phyloP scores from a whole-genome alignment of 192 early-diverging fungal genomes.

The Helicostylum pulchrum region DNA sequence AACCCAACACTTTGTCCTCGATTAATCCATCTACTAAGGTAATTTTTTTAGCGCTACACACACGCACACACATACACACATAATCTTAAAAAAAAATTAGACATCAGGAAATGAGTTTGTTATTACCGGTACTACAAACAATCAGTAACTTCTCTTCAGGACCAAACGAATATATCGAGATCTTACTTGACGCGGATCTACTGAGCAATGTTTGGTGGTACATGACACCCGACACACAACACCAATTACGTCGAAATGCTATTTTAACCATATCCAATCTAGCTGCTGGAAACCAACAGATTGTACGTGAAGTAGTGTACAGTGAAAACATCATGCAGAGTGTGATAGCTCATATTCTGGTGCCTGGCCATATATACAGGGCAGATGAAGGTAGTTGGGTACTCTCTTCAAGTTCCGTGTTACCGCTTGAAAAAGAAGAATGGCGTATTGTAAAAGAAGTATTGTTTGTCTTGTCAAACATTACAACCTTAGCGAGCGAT shows the following conservation, averaged over 20 bases:
- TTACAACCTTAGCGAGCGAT: slow-evolving; percentile 17
- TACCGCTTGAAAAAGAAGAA: slow-evolving; percentile 2
- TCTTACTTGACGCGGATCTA: slow-evolving; percentile 15
- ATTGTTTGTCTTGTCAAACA: slow-evolving; percentile 24
- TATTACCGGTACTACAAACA: slow-evolving; percentile 21
- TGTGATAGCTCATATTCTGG: neutral
- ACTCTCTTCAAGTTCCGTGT: neutral
- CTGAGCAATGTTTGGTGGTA: slow-evolving; percentile 10
- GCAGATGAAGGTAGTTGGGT: neutral
- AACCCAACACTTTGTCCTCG: slow-evolving; percentile 8
- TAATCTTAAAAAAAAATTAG: neutral
- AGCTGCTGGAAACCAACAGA: slow-evolving; percentile 19
- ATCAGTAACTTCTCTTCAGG: slow-evolving; percentile 27
- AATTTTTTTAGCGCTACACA: neutral
- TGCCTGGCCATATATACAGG: slow-evolving; percentile 1
- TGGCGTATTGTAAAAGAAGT: slow-evolving; percentile 27
- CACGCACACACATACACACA: too few species aligned
- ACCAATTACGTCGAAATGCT: slow-evolving; percentile 19
- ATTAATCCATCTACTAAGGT: slow-evolving; percentile 21
- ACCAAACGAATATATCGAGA: slow-evolving; percentile 17
- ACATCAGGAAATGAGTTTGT: neutral
- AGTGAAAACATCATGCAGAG: slow-evolving; percentile 12
- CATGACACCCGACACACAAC: slow-evolving; percentile 4
- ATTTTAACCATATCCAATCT: slow-evolving; percentile 30
- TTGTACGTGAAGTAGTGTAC: slow-evolving; percentile 12